Evolutionary conservation across 1,284 basidiomycete species (phyloP).

Genomic region (Golubevia pallescens): DNA sequence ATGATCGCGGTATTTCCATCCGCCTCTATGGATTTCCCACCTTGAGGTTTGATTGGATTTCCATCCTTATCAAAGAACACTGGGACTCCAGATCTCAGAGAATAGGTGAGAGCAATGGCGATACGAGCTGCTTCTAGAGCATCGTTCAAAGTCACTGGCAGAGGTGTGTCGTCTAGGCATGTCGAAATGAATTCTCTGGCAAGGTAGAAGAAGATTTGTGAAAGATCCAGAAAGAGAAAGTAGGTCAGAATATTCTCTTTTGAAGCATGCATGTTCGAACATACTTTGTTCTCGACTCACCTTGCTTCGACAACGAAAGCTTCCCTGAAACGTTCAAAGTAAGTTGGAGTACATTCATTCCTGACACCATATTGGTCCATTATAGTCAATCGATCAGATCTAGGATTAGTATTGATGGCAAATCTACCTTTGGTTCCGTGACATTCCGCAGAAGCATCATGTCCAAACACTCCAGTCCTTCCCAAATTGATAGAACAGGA

Average conservation of each 20-base stretch:
- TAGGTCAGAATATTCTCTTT: too few species aligned
- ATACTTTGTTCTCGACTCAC: too few species aligned
- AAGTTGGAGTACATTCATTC: slow-evolving; percentile 21
- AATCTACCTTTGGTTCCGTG: slow-evolving; percentile 43
- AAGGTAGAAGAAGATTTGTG: too few species aligned
- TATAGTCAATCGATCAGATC: slow-evolving; percentile 37
- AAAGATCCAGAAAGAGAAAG: too few species aligned
- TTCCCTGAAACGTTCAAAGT: slow-evolving; percentile 34
- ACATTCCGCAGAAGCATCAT: slow-evolving; percentile 25
- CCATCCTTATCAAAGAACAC: slow-evolving; percentile 44
- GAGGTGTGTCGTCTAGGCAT: background rate
- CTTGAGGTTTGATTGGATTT: slow-evolving; percentile 23
- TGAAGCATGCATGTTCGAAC: too few species aligned
- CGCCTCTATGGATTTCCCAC: too few species aligned
- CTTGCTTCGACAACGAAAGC: slow-evolving; percentile 50
- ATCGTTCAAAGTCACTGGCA: slow-evolving; percentile 23
- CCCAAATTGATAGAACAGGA: slow-evolving; percentile 30
- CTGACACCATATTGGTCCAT: slow-evolving; percentile 47
- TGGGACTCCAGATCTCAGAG: slow-evolving; percentile 24
- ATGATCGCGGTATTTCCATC: too few species aligned
- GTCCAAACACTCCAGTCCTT: slow-evolving; percentile 15
- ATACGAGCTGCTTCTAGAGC: slow-evolving; percentile 45
- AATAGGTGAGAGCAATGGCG: slow-evolving; percentile 36
- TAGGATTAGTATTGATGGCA: slow-evolving; percentile 43
- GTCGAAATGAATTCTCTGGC: slow-evolving; percentile 1